phyloP scores from a whole-genome alignment of 2,329 filamentous ascomycete species.

The Sordariomycetes sp. region DNA sequence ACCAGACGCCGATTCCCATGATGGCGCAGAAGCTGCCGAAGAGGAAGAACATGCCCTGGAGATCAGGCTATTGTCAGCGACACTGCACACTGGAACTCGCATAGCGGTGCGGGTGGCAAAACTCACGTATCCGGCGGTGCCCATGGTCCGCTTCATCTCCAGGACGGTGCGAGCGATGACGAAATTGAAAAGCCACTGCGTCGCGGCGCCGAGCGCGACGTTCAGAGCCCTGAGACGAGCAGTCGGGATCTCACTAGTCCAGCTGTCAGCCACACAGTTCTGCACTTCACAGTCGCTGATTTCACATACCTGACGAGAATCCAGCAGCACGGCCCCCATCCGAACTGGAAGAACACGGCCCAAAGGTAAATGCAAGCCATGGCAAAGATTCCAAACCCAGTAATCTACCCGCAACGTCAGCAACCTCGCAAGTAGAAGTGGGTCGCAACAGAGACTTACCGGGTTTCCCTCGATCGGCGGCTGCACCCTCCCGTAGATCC shows the following conservation, averaged over 20 bases:
- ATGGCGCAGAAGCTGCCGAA: conserved; percentile 52
- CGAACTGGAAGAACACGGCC: conserved; percentile 54
- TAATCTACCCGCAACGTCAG: conserved; percentile 24
- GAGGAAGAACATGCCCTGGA: conserved; percentile 51
- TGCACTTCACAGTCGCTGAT: background rate
- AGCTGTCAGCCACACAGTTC: background rate
- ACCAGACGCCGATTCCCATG: conserved; percentile 54
- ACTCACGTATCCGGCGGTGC: conserved; percentile 24
- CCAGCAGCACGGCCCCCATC: conserved; percentile 62
- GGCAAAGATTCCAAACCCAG: conserved; percentile 55
- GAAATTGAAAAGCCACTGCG: conserved; percentile 65
- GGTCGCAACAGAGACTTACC: conserved; percentile 15
- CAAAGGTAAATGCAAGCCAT: conserved; percentile 62
- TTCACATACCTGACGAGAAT: conserved; percentile 38
- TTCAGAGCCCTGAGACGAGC: conserved; percentile 53
- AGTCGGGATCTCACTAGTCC: conserved; percentile 49
- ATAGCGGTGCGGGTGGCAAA: conserved; percentile 4
- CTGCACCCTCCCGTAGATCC: conserved; percentile 52
- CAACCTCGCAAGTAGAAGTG: background rate
- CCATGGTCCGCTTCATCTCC: conserved; percentile 21
- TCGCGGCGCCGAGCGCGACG: conserved; percentile 54
- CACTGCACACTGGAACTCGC: background rate
- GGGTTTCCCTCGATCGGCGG: conserved; percentile 37
- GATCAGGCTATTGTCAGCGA: background rate
- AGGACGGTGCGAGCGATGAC: conserved; percentile 43